Conservation (phyloP, 345 rosid genomes). For the Turritis glabra region DNA sequence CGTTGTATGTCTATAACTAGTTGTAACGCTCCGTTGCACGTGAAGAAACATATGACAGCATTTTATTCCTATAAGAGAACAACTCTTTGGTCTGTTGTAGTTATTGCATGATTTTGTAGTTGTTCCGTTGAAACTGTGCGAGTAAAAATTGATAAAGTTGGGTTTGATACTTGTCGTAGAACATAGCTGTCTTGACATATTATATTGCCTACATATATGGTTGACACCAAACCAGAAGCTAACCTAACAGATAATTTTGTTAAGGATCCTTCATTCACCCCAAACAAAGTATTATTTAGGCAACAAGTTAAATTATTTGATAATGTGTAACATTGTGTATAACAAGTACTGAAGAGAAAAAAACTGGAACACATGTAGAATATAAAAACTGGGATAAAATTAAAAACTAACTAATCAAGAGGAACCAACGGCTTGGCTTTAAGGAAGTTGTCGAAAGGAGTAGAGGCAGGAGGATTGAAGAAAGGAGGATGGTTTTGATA, state of each 20-base stretch:
- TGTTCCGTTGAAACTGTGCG: neutral
- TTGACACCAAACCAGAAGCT: slow-evolving; percentile 1
- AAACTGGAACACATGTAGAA: neutral
- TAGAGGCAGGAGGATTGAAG: slow-evolving; percentile 56
- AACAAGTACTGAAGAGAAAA: neutral
- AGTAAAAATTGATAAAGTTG: neutral
- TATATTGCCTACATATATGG: neutral
- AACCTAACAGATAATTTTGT: neutral
- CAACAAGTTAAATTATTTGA: neutral
- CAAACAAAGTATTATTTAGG: neutral
- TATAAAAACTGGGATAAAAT: neutral
- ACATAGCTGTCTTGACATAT: neutral
- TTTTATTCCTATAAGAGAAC: neutral
- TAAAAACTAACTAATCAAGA: slow-evolving; percentile 32
- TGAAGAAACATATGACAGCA: slow-evolving; percentile 19
- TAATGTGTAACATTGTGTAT: neutral
- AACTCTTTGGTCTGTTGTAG: neutral
- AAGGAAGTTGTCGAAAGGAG: slow-evolving; percentile 62
- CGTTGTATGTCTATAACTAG: slow-evolving; percentile 32
- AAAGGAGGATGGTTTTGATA: slow-evolving; percentile 49
- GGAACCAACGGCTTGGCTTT: slow-evolving; percentile 67
- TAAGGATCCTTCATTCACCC: neutral
- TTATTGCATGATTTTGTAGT: neutral
- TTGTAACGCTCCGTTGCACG: slow-evolving; percentile 16
- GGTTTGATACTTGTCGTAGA: neutral